These are phyloP conservation scores for Diatrype stigma DNA, from an alignment of 2,329 filamentous ascomycete species.

Conservation along the genomic window DNA sequence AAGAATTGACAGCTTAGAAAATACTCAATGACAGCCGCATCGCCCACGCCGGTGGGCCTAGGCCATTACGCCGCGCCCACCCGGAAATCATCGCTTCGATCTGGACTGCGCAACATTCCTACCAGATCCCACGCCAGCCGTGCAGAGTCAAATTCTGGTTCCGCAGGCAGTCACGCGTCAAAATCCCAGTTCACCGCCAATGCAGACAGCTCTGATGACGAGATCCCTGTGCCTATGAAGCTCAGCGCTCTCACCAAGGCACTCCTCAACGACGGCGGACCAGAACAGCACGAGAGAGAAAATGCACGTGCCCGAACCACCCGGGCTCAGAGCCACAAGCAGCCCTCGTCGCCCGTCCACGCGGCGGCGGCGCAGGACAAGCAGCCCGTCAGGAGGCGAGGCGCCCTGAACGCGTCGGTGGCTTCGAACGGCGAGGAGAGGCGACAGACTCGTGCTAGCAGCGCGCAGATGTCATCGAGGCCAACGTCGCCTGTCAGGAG, in stretches of 20 bases:
- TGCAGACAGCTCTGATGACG: constrained; percentile 93
- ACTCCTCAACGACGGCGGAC: constrained; percentile 62
- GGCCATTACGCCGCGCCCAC: constrained; percentile 42
- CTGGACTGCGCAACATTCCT: constrained; percentile 47
- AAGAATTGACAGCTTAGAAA: constrained; percentile 3
- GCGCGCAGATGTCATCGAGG: constrained; percentile 40
- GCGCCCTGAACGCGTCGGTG: constrained; percentile 41
- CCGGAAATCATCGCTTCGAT: constrained; percentile 53
- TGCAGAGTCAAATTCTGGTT: constrained; percentile 40
- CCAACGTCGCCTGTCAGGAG: constrained; percentile 42
- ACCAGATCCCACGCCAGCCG: constrained; percentile 43
- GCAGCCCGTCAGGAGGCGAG: constrained; percentile 39
- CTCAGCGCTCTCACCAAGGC: constrained; percentile 90
- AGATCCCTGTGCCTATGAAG: constrained; percentile 87
- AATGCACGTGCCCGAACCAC: constrained; percentile 37
- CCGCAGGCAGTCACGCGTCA: constrained; percentile 25
- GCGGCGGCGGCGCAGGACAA: constrained; percentile 22
- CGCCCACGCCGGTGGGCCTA: constrained; percentile 45
- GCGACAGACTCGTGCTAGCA: constrained; percentile 44
- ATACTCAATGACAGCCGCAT: constrained; percentile 22
- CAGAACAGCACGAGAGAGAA: constrained; percentile 42
- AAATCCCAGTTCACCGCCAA: constrained; percentile 52
- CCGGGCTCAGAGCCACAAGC: constrained; percentile 38
- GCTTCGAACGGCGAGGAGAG: constrained; percentile 40
- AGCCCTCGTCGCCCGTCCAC: constrained; percentile 36